Evolutionary conservation across 768 basidiomycete genomes (phyloP), one percentile per base, ranked within the genome.

Genomic region (Cyathus striatus): DNA sequence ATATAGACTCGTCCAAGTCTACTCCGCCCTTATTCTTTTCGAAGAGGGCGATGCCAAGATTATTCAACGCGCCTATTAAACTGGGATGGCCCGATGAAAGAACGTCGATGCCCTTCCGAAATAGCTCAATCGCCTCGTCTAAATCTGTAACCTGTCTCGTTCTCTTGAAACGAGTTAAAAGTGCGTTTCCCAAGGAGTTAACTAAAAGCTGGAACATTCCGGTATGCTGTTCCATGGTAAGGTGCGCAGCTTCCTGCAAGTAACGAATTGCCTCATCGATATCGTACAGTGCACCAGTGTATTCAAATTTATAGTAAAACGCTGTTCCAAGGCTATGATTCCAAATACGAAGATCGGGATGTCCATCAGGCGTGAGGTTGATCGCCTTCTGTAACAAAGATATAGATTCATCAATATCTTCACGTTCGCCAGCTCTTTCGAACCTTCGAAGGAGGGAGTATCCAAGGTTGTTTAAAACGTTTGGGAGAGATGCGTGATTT

Each of bases 131-230:
- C 6, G 43, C 30, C n/a, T 20, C 21, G 16, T 41, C 37, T 23
- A 48, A 18, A 21, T 46, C 42, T 14, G 41, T 16, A 30, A 16
- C 14, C 18, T 39, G 26, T 21, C 37, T 20, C 13, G 37, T 39
- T 12, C 16, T 10, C 2, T 30, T 16, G 16, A 10, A 10, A 16
- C 27, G 27, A 10, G 10, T 10, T 10, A 30, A 16, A 30, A 30
- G 27, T 16, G 27, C 27, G 2, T 10, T 30, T 1, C 27, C 27
- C 16, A 30, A 30, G 27, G 10, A 10, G 16, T 30, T 16, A 10
- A 30, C 10, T 10, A 10, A 16, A 30, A 30, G 27, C 27, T 10
- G 16, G 16, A 16, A 30, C 16, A 2, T 30, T 10, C 2, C 27
- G 10, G 27, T 10, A n/a, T n/a, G n/a, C n/a, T n/a, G n/a, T n/a